Conservation (phyloP, 2,329 filamentous ascomycete species). For the Cercospora zeae-maydis region DNA sequence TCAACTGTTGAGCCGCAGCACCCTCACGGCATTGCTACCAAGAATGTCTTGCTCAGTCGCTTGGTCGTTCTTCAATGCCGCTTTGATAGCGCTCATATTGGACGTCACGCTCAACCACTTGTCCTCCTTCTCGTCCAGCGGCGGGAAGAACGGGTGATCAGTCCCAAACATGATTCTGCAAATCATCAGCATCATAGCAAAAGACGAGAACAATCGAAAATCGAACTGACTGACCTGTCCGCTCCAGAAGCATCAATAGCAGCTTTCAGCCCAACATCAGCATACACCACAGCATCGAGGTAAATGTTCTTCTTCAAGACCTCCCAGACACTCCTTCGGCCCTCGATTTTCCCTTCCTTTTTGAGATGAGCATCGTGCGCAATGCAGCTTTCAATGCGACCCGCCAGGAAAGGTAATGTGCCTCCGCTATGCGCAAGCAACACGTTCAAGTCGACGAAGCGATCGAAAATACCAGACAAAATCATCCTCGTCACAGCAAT, state of each 20-base stretch:
- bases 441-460: slow-evolving; percentile 65
- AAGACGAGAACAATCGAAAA: background rate
- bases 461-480: slow-evolving; percentile 79
- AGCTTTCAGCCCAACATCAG: slow-evolving; percentile 66
- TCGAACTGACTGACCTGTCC: slow-evolving; percentile 53
- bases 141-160: slow-evolving; percentile 83
- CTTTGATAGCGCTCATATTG: slow-evolving; percentile 56
- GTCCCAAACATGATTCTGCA: slow-evolving; percentile 50
- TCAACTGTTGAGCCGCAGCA: slow-evolving; percentile 40
- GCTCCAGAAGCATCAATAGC: slow-evolving; percentile 64
- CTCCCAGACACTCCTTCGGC: slow-evolving; percentile 61
- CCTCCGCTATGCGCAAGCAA: slow-evolving; percentile 85
- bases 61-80: slow-evolving; percentile 48
- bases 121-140: slow-evolving; percentile 57
- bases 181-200: background rate
- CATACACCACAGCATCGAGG: slow-evolving; percentile 83
- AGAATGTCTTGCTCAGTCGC: slow-evolving; percentile 52
- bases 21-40: slow-evolving; percentile 57
- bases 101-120: slow-evolving; percentile 67
- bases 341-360: slow-evolving; percentile 56
- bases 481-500: slow-evolving; percentile 86
- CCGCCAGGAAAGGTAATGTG: slow-evolving; percentile 82
- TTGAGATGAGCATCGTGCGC: slow-evolving; percentile 71
- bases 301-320: slow-evolving; percentile 73
- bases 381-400: slow-evolving; percentile 83